Evolutionary conservation across 306 rosid genomes (phyloP).

Genomic region (Leucaena leucocephala): DNA sequence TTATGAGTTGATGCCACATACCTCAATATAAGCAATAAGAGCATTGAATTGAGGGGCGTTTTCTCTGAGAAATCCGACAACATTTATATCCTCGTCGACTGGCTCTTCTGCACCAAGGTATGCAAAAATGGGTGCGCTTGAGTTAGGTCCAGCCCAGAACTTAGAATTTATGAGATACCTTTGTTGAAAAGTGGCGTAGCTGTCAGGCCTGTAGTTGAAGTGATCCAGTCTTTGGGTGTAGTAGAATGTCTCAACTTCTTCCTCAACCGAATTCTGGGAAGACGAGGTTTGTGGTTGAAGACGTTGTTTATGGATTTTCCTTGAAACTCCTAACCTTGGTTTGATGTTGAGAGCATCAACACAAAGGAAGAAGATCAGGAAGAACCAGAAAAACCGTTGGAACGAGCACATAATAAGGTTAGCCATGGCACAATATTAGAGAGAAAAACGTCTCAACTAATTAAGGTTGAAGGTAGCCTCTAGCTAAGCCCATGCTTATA

Average conservation of each 20-base stretch:
- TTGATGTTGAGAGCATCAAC: constrained; percentile 29
- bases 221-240: constrained; percentile 60
- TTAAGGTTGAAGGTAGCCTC: background rate
- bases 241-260: constrained; percentile 38
- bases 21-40: constrained; percentile 55
- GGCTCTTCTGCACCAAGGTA: constrained; percentile 55
- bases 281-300: constrained; percentile 16
- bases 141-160: constrained; percentile 48
- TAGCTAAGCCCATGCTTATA: background rate
- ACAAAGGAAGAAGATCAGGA: background rate
- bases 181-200: constrained; percentile 53
- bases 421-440: background rate
- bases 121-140: constrained; percentile 56
- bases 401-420: background rate
- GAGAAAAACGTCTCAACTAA: background rate
- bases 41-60: constrained; percentile 53
- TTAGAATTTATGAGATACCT: constrained; percentile 45
- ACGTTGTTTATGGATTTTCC: constrained; percentile 8
- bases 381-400: background rate
- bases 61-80: constrained; percentile 42
- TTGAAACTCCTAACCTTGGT: constrained; percentile 41
- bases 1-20: background rate
- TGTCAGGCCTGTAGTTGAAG: constrained; percentile 56
- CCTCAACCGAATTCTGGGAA: background rate
- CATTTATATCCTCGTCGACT: constrained; percentile 5